Evolutionary conservation across 306 rosid genomes (phyloP).

Genomic region (Castanospermum australe): DNA sequence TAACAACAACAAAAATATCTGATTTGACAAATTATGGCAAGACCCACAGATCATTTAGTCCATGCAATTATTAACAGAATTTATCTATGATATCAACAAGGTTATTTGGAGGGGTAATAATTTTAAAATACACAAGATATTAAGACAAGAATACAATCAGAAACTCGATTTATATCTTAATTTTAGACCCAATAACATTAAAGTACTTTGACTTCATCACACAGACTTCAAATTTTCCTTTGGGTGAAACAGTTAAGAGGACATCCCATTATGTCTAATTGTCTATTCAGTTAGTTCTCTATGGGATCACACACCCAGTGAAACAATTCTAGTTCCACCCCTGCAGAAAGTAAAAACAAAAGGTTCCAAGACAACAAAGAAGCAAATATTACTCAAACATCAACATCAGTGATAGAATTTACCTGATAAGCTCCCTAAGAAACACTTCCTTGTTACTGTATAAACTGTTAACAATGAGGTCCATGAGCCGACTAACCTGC

Average conservation of each 20-base stretch:
- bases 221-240: background rate
- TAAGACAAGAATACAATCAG: background rate
- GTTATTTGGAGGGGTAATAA: background rate
- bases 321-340: background rate
- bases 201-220: background rate
- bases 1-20: background rate
- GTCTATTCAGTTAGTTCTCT: background rate
- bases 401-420: background rate
- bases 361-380: background rate
- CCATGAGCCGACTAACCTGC: conserved; percentile 98
- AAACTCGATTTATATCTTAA: background rate
- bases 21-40: background rate
- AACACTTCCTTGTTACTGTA: conserved; percentile 97
- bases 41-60: background rate
- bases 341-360: background rate
- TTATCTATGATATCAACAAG: background rate
- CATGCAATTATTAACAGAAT: background rate
- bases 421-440: conserved; percentile 97
- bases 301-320: background rate
- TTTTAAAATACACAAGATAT: no score
- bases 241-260: no score
- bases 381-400: background rate
- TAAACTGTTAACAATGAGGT: conserved; percentile 95
- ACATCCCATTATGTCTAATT: no score
- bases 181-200: no score